Evolutionary conservation across 2,329 filamentous ascomycete species (phyloP), one percentile per base, ranked within the genome.

Genomic region (Beauveria scarabaeidicola): DNA sequence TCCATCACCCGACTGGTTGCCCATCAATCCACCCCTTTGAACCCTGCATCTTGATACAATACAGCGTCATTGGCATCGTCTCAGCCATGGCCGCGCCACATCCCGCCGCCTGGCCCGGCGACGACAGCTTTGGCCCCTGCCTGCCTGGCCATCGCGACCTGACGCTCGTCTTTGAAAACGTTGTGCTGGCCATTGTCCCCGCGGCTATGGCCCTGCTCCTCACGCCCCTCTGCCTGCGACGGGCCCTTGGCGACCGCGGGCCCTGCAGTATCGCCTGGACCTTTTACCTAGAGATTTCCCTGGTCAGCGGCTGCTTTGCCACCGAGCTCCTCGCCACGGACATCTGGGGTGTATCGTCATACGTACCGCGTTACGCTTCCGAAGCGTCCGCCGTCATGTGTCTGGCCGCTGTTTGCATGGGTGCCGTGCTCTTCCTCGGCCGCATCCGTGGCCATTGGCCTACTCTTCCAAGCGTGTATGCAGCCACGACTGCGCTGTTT

Each of bases 111-210:
- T 53, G 38, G 51, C 43, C 53, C 1, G 55, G 55, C 21, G 47
- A 58, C 55, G 23, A 43, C 47, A 51, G 21, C 0, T 41, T 54
- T n/a, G 50, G 58, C 19, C 43, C 51, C 21, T 32, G 43, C 17
- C 10, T 54, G 23, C 47, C 56, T 4, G 40, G 40, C 25, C 40
- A 44, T 15, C 41, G 11, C 19, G 48, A 59, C n/a, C 41, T 46
- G 3, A 52, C 58, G 23, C 58, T 59, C 9, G 21, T n/a, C 19
- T 59, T 59, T 48, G 58, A 59, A 23, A 36, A 54, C 21, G 36
- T 54, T 36, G 15, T 50, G 6, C 25, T 59, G 32, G 43, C 19
- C 41, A 50, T 59, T 13, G 15, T 50, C 4, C 58, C 51, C 17
- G 40, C 40, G 5, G 15, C 17, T 0, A 8, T 36, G 5, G 23